Evolutionary conservation across 768 basidiomycete genomes (phyloP), one percentile per base, ranked within the genome.

Genomic region (Pleurotus djamor): DNA sequence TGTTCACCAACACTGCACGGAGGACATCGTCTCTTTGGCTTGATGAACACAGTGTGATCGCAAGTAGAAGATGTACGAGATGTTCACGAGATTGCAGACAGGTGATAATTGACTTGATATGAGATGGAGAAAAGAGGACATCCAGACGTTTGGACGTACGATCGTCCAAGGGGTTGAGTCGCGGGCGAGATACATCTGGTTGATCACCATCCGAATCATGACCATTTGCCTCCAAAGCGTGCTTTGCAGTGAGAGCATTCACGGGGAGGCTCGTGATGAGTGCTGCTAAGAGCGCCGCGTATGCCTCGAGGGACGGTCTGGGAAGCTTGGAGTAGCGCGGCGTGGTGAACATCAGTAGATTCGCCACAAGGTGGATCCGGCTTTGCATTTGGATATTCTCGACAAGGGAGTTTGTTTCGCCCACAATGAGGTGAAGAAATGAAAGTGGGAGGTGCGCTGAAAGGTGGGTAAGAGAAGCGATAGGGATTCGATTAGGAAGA

Each of bases 401-500:
- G 9, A 68, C 64, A n/a, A 72, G 61, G 44, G 78, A 70, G 5
- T 66, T 62, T 6, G 67, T 32, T 48, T 59, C 61, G 1, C 68
- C 52, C 3, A 69, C 62, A 13, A 79, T 41, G 3, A 65, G 61
- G 47, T 71, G 68, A 14, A 83, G 70, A 36, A 71, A 59, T 0
- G 69, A 52, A 48, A 82, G 76, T 1, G 93, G 92, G 10, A 96
- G 76, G 8, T 79, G 76, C 13, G 84, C 76, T 13, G 89, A 85
- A 43, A 98, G 76, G 21, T 79, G 72, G 3, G 85, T 84, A 37
- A 96, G 80, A 17, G 84, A 79, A 0, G 74, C 69, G 17, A 87
- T 75, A 37, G 84, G 89, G 48, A 90, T 75, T 6, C 85, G 88
- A 70, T 91, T 89, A 0, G 92, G 93, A 0, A 98, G 79, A 0